phyloP scores from a whole-genome alignment of 495 filamentous ascomycete genomes.

The Beverwykella pulmonaria region DNA sequence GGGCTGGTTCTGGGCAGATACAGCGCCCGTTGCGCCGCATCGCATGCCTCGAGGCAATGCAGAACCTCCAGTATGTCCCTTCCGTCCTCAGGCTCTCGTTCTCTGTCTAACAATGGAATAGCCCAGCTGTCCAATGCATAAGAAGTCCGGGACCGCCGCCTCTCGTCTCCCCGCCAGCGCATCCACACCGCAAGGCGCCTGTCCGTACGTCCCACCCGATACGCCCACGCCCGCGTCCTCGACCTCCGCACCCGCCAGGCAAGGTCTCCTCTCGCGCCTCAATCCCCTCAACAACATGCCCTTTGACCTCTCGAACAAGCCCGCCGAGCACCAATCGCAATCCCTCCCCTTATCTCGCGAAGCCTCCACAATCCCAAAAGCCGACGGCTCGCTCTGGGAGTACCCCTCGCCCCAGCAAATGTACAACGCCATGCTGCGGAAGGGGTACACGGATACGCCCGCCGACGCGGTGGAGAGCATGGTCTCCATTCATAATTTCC shows the following conservation, averaged over 20 bases:
- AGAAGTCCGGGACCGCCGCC: constrained; percentile 55
- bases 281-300: constrained; percentile 99
- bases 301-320: constrained; percentile 74
- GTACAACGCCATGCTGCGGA: constrained; percentile 96
- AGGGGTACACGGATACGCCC: constrained; percentile 93
- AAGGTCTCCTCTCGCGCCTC: constrained; percentile 62
- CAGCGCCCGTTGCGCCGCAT: constrained; percentile 53
- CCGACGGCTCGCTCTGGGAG: constrained; percentile 81
- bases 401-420: constrained; percentile 98
- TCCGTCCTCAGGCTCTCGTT: not conserved
- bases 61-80: constrained; percentile 70
- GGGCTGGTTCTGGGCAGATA: constrained; percentile 99
- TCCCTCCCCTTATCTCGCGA: constrained; percentile 77
- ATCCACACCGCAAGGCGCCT: constrained; percentile 52
- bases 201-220: constrained; percentile 50
- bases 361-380: constrained; percentile 81
- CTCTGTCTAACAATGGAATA: constrained; percentile 50
- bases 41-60: constrained; percentile 48
- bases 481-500: constrained; percentile 96
- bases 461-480: constrained; percentile 92
- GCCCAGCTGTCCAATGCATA: constrained; percentile 93
- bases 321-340: constrained; percentile 69
- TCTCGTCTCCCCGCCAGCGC: constrained; percentile 43
- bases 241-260: constrained; percentile 41
- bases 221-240: constrained; percentile 53